Base-by-base conservation (phyloP, 2,329 filamentous ascomycete genomes). In the Pyricularia pennisetigena region DNA sequence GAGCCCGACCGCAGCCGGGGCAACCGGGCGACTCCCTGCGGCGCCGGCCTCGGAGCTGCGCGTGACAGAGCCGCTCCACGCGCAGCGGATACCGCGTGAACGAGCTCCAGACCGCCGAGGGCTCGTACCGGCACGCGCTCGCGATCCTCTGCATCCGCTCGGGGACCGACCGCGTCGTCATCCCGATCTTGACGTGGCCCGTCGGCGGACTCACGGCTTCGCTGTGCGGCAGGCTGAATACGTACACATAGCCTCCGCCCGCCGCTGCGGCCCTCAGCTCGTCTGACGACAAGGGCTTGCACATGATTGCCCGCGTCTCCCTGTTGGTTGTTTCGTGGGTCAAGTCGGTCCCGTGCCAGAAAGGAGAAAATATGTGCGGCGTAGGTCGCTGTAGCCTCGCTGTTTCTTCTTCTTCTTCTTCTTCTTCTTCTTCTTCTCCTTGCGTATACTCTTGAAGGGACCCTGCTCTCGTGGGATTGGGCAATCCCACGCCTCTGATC, bases 121-220 rank as follows among this genome's bases (percentile, higher is more conserved):
- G 66, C 41, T 29, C 30, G 30, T 62, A 67, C 29, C 30, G 9
- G 57, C 66, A 67, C 3, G 26, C 23, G 26, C 20, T 24, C 30
- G 54, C 20, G 57, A 67, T 64, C 49, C 30, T 26, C 26, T 23
- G 57, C 23, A 64, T 63, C 8, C 66, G 57, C 4, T 14, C 30
- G 20, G 57, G 57, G 9, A 67, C 66, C 6, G 66, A 20, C 16
- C 32, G 14, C 3, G 65, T 62, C 57, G 66, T 67, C 49, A 67
- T 62, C 32, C 66, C 66, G 57, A 67, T 64, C 66, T 67, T 67
- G 66, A 67, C 66, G 59, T 67, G 66, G 14, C 29, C 10, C 20
- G 59, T 64, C 12, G 66, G 59, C 49, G 66, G 57, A 59, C 66
- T 41, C 16, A 49, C 66, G 30, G 66, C 66, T 23, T 23, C 59